Conservation (phyloP, 1,139 yeast genomes). For the Blastobotrys buckinghamii region DNA sequence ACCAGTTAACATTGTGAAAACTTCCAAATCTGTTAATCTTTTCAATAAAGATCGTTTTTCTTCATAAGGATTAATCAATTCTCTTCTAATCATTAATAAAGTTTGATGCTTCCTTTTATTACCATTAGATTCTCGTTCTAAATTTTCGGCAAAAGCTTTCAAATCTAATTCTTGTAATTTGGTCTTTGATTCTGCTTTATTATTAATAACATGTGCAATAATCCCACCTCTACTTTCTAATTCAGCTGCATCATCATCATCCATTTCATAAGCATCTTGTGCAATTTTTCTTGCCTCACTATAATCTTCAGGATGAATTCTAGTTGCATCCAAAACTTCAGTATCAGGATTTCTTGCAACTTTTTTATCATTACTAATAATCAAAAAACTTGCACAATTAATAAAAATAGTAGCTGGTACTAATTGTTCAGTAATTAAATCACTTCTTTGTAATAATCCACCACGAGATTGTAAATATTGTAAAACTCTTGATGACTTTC, state of each 20-base stretch:
- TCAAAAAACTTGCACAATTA: conserved; percentile 87
- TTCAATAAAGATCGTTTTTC: conserved; percentile 76
- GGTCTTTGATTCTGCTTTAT: conserved; percentile 64
- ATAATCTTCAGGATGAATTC: conserved; percentile 97
- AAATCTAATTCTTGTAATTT: conserved; percentile 82
- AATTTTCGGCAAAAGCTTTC: conserved; percentile 90
- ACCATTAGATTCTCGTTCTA: conserved; percentile 61
- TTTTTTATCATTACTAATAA: conserved; percentile 62
- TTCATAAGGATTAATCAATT: conserved; percentile 77
- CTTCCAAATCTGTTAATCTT: conserved; percentile 58
- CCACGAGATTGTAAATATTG: conserved; percentile 77
- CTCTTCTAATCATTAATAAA: conserved; percentile 81
- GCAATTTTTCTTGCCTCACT: conserved; percentile 96
- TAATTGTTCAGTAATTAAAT: conserved; percentile 73
- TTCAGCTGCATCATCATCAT: conserved; percentile 87
- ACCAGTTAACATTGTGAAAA: conserved; percentile 86
- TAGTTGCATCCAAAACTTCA: conserved; percentile 85
- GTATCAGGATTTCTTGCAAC: conserved; percentile 46
- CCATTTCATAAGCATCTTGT: conserved; percentile 92
- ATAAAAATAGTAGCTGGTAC: conserved; percentile 76
- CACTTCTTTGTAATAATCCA: conserved; percentile 63
- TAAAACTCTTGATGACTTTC: conserved; percentile 84
- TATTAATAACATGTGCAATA: conserved; percentile 58
- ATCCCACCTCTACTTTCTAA: conserved; percentile 77
- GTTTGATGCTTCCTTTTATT: conserved; percentile 73